Evolutionary conservation across 768 basidiomycete species (phyloP), one percentile per base, ranked within the genome.

Genomic region (Boletus tomentosulus): DNA sequence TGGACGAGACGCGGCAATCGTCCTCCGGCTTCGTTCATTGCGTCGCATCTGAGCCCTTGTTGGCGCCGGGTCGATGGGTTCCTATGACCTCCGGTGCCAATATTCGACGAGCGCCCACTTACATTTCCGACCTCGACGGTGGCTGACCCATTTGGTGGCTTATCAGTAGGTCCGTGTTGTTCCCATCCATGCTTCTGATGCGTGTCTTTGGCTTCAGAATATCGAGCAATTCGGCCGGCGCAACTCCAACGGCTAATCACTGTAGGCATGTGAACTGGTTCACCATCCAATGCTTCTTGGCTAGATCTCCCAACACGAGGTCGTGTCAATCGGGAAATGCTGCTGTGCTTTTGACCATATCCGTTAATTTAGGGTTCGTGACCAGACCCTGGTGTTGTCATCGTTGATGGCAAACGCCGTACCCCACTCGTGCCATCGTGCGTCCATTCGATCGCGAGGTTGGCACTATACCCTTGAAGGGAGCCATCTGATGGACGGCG

Each of bases 321-420:
- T 46, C 38, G 41, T 25, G 52, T 60, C 52, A 65, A 69, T 66
- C 54, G 50, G 67, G 69, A 58, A 66, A 53, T 62, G 22, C 39
- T 43, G 41, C 51, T 44, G 64, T 57, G 49, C 52, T 51, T 54
- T 67, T 65, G 33, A 52, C 58, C 56, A 67, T 48, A 62, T 69
- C 69, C 67, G 64, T 60, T 62, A 53, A 56, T 60, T 69, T 68
- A 67, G 65, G 65, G 67, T 69, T 66, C 54, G 55, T 50, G 37
- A 46, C 56, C 27, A 43, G 52, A 8, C 58, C 42, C 16, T 35
- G 24, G 51, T 53, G 58, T 30, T 53, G 55, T 60, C 57, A 55
- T 57, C 46, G 44, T 7, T 56, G 55, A 59, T 67, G 65, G 54
- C 44, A 57, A 57, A 58, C 50, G 51, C 54, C 55, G 62, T 61